Conservation (phyloP, 108 stramenopile genomes). For the Parmales sp. region DNA sequence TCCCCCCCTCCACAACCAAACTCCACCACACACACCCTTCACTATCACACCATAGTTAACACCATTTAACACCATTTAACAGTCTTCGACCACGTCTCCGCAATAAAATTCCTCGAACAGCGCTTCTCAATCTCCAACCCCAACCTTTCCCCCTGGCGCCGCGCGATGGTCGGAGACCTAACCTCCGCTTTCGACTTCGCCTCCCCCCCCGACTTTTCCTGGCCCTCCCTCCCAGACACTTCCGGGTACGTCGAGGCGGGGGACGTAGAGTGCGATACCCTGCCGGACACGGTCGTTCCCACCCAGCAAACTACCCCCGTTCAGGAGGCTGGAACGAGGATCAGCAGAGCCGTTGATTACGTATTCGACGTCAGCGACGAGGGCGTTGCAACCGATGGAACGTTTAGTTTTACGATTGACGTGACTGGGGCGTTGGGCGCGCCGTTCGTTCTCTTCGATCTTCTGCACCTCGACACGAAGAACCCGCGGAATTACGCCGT, state of each 20-base stretch:
- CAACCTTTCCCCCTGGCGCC: constrained; percentile 2
- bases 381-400: neutral
- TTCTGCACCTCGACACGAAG: neutral
- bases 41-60: too few species aligned
- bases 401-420: neutral
- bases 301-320: neutral
- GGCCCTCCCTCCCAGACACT: constrained; percentile 3
- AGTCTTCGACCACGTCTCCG: neutral
- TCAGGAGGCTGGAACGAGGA: neutral
- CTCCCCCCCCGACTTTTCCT: neutral
- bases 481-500: neutral
- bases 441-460: neutral
- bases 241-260: constrained; percentile 1
- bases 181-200: constrained; percentile 2
- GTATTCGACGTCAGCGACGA: neutral
- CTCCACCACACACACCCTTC: too few species aligned
- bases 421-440: neutral
- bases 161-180: neutral
- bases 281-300: neutral
- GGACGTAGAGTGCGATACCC: neutral
- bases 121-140: neutral
- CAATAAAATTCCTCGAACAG: constrained; percentile 5
- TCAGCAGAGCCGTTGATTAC: neutral
- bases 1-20: too few species aligned
- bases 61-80: too few species aligned